These are phyloP conservation scores for Candida ovalis DNA, from an alignment of 805 yeast genomes.

Conservation along the genomic window DNA sequence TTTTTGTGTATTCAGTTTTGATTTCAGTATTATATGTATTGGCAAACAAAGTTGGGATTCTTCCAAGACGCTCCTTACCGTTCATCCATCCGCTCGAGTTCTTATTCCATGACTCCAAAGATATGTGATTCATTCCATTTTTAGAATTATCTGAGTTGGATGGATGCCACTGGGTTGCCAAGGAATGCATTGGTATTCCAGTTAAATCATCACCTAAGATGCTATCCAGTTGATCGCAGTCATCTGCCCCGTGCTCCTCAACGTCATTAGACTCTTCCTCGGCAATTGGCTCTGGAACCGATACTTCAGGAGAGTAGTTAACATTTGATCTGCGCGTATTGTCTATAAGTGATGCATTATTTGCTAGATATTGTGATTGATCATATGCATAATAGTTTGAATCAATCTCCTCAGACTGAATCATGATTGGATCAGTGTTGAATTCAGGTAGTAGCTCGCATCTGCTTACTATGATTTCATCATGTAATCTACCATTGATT, in stretches of 20 bases:
- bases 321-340: not conserved
- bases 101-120: constrained; percentile 28
- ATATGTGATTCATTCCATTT: constrained; percentile 19
- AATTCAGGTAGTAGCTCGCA: constrained; percentile 6
- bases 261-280: constrained; percentile 8
- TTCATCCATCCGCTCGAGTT: constrained; percentile 21
- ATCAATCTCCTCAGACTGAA: not conserved
- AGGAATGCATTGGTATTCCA: constrained; percentile 20
- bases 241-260: not conserved
- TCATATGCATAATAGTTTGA: not conserved
- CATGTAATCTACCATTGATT: not conserved
- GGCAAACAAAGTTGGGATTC: constrained; percentile 7
- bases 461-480: not conserved
- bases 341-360: not conserved
- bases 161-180: constrained; percentile 14
- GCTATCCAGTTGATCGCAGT: not conserved
- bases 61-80: constrained; percentile 20
- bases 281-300: constrained; percentile 9
- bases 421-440: not conserved
- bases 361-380: not conserved
- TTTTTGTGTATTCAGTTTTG: not conserved
- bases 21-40: not conserved
- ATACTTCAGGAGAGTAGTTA: not conserved
- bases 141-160: not conserved
- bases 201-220: constrained; percentile 14